phyloP scores from a whole-genome alignment of 2,329 filamentous ascomycete genomes.

The Akanthomyces muscarius region DNA sequence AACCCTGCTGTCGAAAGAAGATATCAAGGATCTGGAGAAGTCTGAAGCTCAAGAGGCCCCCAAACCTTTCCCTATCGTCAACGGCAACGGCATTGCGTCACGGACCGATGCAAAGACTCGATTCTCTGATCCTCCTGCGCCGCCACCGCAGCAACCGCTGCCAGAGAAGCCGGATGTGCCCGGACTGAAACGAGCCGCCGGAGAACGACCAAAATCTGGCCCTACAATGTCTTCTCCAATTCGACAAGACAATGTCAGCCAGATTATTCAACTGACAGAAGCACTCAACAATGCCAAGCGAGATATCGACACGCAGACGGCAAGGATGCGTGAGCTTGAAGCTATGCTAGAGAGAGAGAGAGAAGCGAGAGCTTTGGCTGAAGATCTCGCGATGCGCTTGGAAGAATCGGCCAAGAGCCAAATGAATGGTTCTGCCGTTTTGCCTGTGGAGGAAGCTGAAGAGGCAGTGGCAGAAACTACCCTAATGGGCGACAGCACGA shows the following conservation, averaged over 20 bases:
- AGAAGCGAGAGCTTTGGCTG: slow-evolving; percentile 75
- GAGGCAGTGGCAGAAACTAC: slow-evolving; percentile 21
- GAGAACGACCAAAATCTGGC: slow-evolving; percentile 64
- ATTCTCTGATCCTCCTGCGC: slow-evolving; percentile 90
- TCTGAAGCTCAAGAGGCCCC: slow-evolving; percentile 43
- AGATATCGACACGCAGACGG: slow-evolving; percentile 79
- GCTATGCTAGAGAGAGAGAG: slow-evolving; percentile 70
- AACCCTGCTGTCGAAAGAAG: slow-evolving; percentile 69
- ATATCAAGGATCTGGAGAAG: slow-evolving; percentile 55
- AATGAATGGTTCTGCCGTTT: slow-evolving; percentile 27
- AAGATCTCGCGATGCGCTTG: slow-evolving; percentile 72
- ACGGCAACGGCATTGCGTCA: slow-evolving; percentile 50
- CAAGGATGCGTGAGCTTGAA: slow-evolving; percentile 77
- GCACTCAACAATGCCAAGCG: slow-evolving; percentile 78
- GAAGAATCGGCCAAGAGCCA: slow-evolving; percentile 47
- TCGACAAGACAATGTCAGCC: slow-evolving; percentile 58
- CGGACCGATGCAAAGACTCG: slow-evolving; percentile 74
- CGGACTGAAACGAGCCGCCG: slow-evolving; percentile 69
- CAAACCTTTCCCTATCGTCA: slow-evolving; percentile 45
- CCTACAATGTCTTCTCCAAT: slow-evolving; percentile 53
- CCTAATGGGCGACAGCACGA: background rate
- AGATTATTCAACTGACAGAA: slow-evolving; percentile 81
- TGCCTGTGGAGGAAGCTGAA: slow-evolving; percentile 19
- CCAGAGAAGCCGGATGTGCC: slow-evolving; percentile 86
- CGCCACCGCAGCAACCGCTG: slow-evolving; percentile 86